A percentile compares a stretch with the other conserved stretches of the same genome.
Conservation (phyloP, 257 asterid species). For the Solanum sparsipilum region DNA sequence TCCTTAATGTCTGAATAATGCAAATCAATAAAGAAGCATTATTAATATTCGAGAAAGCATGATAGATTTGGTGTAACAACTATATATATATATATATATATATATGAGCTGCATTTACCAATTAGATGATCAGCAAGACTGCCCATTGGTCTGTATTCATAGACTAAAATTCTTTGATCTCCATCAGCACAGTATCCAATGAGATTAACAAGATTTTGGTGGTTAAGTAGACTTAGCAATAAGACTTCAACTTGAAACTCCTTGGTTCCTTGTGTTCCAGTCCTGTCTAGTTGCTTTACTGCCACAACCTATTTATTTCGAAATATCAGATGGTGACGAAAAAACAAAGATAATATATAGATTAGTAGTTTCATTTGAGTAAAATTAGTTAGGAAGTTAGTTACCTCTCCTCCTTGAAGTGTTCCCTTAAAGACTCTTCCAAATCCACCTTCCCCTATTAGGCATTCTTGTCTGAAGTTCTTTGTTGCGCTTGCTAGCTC, state of each 20-base stretch:
- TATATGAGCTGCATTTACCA: conserved; percentile 31
- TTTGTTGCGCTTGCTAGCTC: conserved; percentile 89
- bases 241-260: conserved; percentile 66
- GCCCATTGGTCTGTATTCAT: conserved; percentile 69
- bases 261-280: conserved; percentile 54
- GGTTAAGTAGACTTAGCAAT: conserved; percentile 56
- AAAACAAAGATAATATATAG: neutral
- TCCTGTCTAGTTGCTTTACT: conserved; percentile 77
- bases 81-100: neutral
- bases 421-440: conserved; percentile 70
- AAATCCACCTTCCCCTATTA: conserved; percentile 74
- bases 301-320: conserved; percentile 41
- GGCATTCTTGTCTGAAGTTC: conserved; percentile 67
- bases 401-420: conserved; percentile 63
- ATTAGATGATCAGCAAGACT: conserved; percentile 40
- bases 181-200: conserved; percentile 97
- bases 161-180: conserved; percentile 85
- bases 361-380: neutral
- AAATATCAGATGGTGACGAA: neutral
- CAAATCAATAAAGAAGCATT: neutral
- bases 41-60: neutral
- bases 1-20: conserved; percentile 30
- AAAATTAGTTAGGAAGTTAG: neutral
- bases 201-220: conserved; percentile 57
- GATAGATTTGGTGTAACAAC: neutral